A percentile compares a stretch with the other conserved stretches of the same genome.
Evolutionary conservation across 768 basidiomycete genomes (phyloP).

Genomic region (Naematelia aurantialba): DNA sequence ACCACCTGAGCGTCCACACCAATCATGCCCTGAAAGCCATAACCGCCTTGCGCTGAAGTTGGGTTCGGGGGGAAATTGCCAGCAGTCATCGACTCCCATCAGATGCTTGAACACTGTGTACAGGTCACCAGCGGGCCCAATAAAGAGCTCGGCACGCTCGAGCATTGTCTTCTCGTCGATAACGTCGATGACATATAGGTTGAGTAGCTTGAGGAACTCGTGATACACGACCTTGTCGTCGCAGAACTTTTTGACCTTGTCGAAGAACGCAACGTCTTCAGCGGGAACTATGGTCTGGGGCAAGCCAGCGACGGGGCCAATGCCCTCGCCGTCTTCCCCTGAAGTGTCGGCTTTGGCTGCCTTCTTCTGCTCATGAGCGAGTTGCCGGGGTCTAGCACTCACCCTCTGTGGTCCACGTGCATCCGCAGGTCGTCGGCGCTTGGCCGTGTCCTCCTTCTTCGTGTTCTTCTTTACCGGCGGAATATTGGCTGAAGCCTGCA

Average conservation of each 20-base stretch:
- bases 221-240: constrained; percentile 56
- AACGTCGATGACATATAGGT: constrained; percentile 84
- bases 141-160: constrained; percentile 72
- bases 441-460: constrained; percentile 32
- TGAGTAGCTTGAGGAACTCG: constrained; percentile 90
- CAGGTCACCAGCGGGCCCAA: constrained; percentile 71
- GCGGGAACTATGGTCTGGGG: constrained; percentile 47
- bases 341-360: constrained; percentile 40
- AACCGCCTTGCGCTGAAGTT: constrained; percentile 35
- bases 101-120: constrained; percentile 80
- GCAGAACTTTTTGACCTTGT: constrained; percentile 64
- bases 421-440: constrained; percentile 23
- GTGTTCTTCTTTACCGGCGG: constrained; percentile 18
- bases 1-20: constrained; percentile 59
- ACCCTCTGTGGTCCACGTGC: constrained; percentile 25
- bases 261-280: constrained; percentile 89
- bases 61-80: constrained; percentile 33
- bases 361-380: constrained; percentile 37
- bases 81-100: constrained; percentile 69
- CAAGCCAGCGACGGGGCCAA: constrained; percentile 19
- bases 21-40: constrained; percentile 46
- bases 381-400: constrained; percentile 8
- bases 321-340: constrained; percentile 28
- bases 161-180: constrained; percentile 80
- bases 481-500: constrained; percentile 23